Evolutionary conservation across 768 basidiomycete species (phyloP).

Genomic region (Lactarius hengduanensis): DNA sequence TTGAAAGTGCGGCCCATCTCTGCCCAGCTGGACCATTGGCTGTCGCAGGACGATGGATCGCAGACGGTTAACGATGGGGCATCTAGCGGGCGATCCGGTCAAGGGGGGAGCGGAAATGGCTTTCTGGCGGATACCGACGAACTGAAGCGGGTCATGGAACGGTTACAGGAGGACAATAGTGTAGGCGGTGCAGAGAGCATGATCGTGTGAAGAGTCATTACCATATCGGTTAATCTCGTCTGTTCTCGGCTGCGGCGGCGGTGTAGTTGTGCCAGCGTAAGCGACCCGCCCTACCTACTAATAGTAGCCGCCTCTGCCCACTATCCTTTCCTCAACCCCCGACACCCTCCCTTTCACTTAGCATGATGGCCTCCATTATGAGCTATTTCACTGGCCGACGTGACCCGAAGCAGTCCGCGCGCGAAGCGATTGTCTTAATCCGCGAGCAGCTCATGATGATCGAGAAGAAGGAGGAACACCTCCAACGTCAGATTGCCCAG

Average conservation of each 20-base stretch:
- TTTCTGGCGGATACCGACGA: conserved; percentile 71
- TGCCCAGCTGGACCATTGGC: conserved; percentile 78
- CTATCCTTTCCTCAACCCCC: background rate
- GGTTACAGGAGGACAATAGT: conserved; percentile 30
- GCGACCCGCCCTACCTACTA: conserved; percentile 1
- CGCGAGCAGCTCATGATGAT: conserved; percentile 95
- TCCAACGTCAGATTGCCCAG: conserved; percentile 96
- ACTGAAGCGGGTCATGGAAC: conserved; percentile 57
- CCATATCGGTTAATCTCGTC: conserved; percentile 4
- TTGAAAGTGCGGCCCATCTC: conserved; percentile 72
- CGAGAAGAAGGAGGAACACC: conserved; percentile 98
- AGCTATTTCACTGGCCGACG: conserved; percentile 84
- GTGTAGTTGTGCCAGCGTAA: background rate
- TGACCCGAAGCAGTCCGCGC: conserved; percentile 79
- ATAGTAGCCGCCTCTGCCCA: background rate
- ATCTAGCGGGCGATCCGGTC: conserved; percentile 37
- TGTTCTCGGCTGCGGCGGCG: background rate
- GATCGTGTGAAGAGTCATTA: conserved; percentile 5
- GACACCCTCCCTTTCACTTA: background rate
- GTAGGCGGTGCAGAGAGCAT: background rate
- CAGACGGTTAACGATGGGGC: conserved; percentile 56
- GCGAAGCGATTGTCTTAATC: conserved; percentile 90
- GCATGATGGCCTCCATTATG: conserved; percentile 49
- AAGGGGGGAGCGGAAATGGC: conserved; percentile 52
- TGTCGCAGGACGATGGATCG: conserved; percentile 70